Base-by-base conservation (phyloP, 2,329 filamentous ascomycete species). In the Colletotrichum neosansevieriae region DNA sequence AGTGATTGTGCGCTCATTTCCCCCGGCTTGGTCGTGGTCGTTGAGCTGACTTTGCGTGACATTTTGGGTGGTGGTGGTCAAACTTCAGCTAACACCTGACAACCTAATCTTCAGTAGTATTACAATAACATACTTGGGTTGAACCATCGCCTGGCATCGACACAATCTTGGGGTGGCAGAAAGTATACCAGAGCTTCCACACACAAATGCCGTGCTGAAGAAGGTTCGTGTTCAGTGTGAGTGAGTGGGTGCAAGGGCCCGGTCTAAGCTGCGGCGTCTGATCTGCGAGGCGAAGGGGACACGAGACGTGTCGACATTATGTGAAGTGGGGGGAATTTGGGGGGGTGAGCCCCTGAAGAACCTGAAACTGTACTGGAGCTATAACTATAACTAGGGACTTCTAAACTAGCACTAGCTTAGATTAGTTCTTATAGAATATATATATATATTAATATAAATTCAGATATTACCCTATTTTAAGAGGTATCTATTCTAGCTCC, bases 181-280 rank as follows among this genome's bases (percentile, higher is more conserved):
- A 61, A 19, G 58, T 42, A 51, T 32, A 61, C 45, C 45, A 45
- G 36, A 32, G 17, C 17, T 29, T 19, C 24, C 6, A 32, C 24
- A 34, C 7, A 34, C 10, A 13, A 12, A 29, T 4, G 24, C 24
- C 24, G 24, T 29, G 3, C 24, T 5, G 24, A 29, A 29, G 24
- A 29, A 29, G 24, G 24, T 4, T 29, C 6, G 24, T 29, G 24
- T 29, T 29, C 4, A 29, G 42, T 58, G n/a, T n/a, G n/a, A n/a
- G 42, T n/a, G 6, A 15, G 29, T 38, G 57, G 24, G 42, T 21
- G 58, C 19, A 17, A 17, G 32, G 40, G 6, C 57, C 58, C 21
- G n/a, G 58, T 42, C 58, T 6, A 44, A 61, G 58, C 47, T 53
- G 58, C 58, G 58, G 58, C 58, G 58, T 61, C 58, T 51, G 58